Percentiles rank a stretch among this genome's conserved stretches.
phyloP scores from a whole-genome alignment of 2,329 filamentous ascomycete species.

The Curvularia verruculosa region DNA sequence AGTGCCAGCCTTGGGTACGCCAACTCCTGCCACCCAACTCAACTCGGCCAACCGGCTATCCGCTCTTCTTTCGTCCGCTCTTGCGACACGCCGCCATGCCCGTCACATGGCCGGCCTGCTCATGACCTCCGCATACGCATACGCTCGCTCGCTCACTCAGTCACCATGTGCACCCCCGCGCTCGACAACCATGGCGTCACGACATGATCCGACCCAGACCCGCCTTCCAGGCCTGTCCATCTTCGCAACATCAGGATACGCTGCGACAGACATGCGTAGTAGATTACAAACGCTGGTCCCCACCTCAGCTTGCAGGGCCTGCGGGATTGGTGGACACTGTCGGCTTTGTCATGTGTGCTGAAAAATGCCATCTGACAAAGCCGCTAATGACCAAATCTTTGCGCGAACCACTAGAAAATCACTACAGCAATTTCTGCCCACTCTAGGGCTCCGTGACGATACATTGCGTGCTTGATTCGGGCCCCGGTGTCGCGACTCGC shows the following conservation, averaged over 20 bases:
- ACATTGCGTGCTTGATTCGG: background rate
- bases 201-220: too few relatives aligned
- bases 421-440: conserved; percentile 3
- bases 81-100: conserved; percentile 2
- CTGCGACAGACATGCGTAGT: background rate
- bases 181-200: conserved; percentile 12
- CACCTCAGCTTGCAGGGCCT: conserved; percentile 3
- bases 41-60: conserved; percentile 21
- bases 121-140: too few relatives aligned
- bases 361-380: conserved; percentile 40
- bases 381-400: conserved; percentile 10
- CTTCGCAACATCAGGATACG: background rate
- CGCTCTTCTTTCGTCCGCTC: conserved; percentile 16
- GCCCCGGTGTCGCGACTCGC: too few relatives aligned
- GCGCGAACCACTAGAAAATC: conserved; percentile 11
- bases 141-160: too few relatives aligned
- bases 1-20: too few relatives aligned
- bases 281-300: conserved; percentile 16
- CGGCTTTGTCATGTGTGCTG: conserved; percentile 35
- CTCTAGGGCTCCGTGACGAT: background rate
- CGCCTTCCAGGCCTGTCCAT: conserved; percentile 3
- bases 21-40: conserved; percentile 6
- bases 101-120: conserved; percentile 6
- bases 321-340: conserved; percentile 23
- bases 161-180: conserved; percentile 1